Evolutionary conservation across 1,284 basidiomycete species (phyloP), one percentile per base, ranked within the genome.

Genomic region (Moniliella sp.): DNA sequence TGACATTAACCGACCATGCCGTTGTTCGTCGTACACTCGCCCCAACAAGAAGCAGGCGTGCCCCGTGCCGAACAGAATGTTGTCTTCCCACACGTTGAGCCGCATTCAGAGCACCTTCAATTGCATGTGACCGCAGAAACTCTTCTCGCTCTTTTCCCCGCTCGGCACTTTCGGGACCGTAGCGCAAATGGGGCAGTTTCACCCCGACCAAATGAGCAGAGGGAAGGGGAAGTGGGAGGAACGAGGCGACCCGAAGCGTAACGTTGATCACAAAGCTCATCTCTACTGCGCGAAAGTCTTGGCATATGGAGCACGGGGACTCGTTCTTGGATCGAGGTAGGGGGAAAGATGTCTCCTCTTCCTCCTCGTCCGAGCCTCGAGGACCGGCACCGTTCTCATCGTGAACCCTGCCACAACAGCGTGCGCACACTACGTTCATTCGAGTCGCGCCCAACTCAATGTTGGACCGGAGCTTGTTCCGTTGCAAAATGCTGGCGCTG

Each of bases 391-490:
- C n/a, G n/a, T n/a, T n/a, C n/a, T n/a, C n/a, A n/a, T n/a, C n/a
- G n/a, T n/a, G n/a, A n/a, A n/a, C n/a, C n/a, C n/a, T n/a, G n/a
- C n/a, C n/a, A n/a, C n/a, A n/a, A n/a, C n/a, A n/a, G n/a, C n/a
- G n/a, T n/a, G n/a, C n/a, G 17, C 40, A 43, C 8, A n/a, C 15
- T 18, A 43, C 23, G 10, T 23, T 31, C n/a, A 33, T 43, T 5
- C 38, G 30, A 15, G 34, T 43, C 8, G 25, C 18, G 17, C 15
- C 17, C 19, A 43, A 15, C 27, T 43, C 40, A 11, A 40, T 32
- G 28, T 40, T 43, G 15, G 31, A 34, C 32, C 37, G 36, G 16
- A 43, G 34, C 34, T 43, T 43, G 25, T 36, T 36, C n/a, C 40
- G 28, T 10, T 26, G 18, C 5, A 43, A 33, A 28, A 40, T 43